Evolutionary conservation across 306 rosid species (phyloP), one percentile per base, ranked within the genome.

Genomic region (Malus orientalis): DNA sequence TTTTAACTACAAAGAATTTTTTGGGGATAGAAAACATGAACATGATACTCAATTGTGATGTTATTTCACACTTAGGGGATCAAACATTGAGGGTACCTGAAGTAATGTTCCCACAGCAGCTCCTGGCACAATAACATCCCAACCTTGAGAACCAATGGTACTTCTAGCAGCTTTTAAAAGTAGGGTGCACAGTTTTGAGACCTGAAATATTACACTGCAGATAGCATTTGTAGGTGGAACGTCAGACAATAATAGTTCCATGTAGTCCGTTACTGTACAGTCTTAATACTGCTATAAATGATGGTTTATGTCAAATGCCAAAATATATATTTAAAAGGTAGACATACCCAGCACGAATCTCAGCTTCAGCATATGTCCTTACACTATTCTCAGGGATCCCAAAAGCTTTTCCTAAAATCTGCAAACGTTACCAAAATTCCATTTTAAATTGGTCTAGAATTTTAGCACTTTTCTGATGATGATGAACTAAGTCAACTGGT

Each of bases 121-220:
- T 83, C 97, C 99, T 6, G 97, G 97, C 79, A 95, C 99, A 79
- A 95, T 87, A 81, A 95, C 92, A 87, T 95, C 99, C 99, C 99
- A 95, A 79, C 99, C 99, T 78, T 92, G 86, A 68, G 97, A 92
- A 84, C 91, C 99, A 80, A 95, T 85, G 38, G 85, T 36, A 69
- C 75, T 88, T 91, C 99, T 90, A 71, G 89, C 92, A 58, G 97
- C 91, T 87, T 92, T 95, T 65, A 90, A 81, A 77, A 95, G 93
- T 74, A 95, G 82, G 22, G 96, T 90, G 76, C 96, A 95, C 22
- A 95, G 88, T 83, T 92, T 95, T 33, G 99, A 95, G 78, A 95
- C 97, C 96, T 95, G 99, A 75, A 95, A 95, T 80, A 95, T 92
- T 63, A 95, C 92, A 77, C 99, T 95, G 81, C 36, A 80, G 62